phyloP scores from a whole-genome alignment of 306 rosid genomes.

The Clitoria ternatea region DNA sequence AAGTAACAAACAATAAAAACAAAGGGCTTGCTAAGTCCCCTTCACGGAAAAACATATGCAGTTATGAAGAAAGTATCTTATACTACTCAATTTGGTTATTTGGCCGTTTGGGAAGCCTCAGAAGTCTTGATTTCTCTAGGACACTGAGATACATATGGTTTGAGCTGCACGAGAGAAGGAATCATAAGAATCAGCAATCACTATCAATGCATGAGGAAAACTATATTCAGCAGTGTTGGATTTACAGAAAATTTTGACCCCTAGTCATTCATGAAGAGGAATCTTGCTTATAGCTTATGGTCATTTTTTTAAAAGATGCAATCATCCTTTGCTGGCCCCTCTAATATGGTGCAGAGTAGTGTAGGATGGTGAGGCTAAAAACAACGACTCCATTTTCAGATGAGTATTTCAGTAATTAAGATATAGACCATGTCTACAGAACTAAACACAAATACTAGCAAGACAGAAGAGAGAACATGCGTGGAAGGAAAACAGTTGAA shows the following conservation, averaged over 20 bases:
- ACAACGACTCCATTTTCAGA: not conserved
- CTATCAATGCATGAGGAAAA: not conserved
- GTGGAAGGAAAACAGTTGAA: slow-evolving; percentile 3
- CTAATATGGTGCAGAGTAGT: not conserved
- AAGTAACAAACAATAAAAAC: not conserved
- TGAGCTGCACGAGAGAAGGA: slow-evolving; percentile 35
- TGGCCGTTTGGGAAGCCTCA: slow-evolving; percentile 29
- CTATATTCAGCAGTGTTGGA: not conserved
- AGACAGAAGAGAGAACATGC: not conserved
- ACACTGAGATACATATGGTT: slow-evolving; percentile 54
- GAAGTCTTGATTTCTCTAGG: slow-evolving; percentile 30
- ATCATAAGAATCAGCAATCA: not conserved
- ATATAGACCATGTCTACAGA: not conserved
- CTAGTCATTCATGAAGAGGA: not conserved
- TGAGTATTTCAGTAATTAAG: not conserved
- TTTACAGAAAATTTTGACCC: not conserved
- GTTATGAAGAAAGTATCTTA: not conserved
- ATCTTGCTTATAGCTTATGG: not conserved
- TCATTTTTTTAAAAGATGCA: not conserved
- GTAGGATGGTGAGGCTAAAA: not conserved
- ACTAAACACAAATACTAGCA: not conserved
- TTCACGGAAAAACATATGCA: slow-evolving; percentile 5
- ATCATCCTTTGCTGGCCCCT: not conserved
- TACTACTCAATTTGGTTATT: slow-evolving; percentile 8
- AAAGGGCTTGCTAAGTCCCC: not conserved